Evolutionary conservation across 1,284 basidiomycete species (phyloP).

Genomic region (Leccinum subrobustum): DNA sequence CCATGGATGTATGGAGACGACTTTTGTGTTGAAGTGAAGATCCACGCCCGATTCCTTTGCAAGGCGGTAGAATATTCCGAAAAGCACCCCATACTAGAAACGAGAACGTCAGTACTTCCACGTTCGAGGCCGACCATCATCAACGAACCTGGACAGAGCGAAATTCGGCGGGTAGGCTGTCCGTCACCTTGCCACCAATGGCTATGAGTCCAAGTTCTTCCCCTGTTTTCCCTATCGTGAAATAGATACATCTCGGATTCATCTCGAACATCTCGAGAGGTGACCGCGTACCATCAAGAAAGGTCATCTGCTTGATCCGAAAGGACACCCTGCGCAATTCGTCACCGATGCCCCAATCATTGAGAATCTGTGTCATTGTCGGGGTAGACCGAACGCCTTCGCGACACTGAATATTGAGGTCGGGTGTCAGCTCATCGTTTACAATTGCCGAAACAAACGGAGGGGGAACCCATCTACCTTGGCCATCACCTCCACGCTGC

Average conservation of each 20-base stretch:
- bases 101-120: no score
- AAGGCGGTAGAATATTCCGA: slow-evolving; percentile 49
- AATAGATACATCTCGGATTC: neutral
- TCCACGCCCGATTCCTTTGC: slow-evolving; percentile 46
- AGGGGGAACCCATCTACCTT: slow-evolving; percentile 26
- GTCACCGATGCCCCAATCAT: slow-evolving; percentile 43
- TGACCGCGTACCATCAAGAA: slow-evolving; percentile 19
- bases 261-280: no score
- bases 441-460: no score
- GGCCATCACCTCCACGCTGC: slow-evolving; percentile 24
- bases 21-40: slow-evolving; percentile 47
- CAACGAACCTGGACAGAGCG: slow-evolving; percentile 35
- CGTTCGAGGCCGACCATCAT: neutral
- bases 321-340: slow-evolving; percentile 32
- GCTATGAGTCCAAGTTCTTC: slow-evolving; percentile 37
- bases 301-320: slow-evolving; percentile 33
- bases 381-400: slow-evolving; percentile 34
- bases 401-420: slow-evolving; percentile 6
- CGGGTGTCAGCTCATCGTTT: neutral
- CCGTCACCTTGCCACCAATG: slow-evolving; percentile 38
- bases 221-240: slow-evolving; percentile 33
- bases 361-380: slow-evolving; percentile 45
- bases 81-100: slow-evolving; percentile 56
- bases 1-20: slow-evolving; percentile 43
- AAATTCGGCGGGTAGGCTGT: slow-evolving; percentile 39